Conservation (phyloP, 2,329 filamentous ascomycete genomes). For the Zopfia rhizophila region DNA sequence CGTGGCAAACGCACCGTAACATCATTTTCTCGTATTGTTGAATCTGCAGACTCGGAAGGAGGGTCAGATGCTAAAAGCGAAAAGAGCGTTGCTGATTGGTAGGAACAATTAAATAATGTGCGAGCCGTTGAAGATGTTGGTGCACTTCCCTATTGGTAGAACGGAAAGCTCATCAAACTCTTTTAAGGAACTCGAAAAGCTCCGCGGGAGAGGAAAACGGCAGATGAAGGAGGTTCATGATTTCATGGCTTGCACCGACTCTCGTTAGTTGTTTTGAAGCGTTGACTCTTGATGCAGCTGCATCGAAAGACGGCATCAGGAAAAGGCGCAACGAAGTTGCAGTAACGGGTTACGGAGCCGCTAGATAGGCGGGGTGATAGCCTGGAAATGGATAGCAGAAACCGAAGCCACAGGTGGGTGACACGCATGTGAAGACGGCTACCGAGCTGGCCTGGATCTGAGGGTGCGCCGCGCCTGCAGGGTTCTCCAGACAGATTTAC, state of each 20-base stretch:
- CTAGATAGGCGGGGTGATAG: slow-evolving; percentile 3
- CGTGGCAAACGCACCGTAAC: neutral
- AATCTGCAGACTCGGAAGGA: neutral
- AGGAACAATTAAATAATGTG: neutral
- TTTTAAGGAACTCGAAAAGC: neutral
- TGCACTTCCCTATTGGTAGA: neutral
- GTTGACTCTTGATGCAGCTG: neutral
- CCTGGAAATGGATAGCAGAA: neutral
- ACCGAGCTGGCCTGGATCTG: slow-evolving; percentile 15
- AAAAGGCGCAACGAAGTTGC: slow-evolving; percentile 7
- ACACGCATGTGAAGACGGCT: slow-evolving; percentile 35
- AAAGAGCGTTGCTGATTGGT: too few relatives aligned
- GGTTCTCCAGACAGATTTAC: slow-evolving; percentile 43
- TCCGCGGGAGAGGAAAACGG: neutral
- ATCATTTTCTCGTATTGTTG: neutral
- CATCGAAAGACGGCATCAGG: too few relatives aligned
- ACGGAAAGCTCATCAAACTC: neutral
- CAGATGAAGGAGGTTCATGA: too few relatives aligned
- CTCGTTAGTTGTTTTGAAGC: too few relatives aligned
- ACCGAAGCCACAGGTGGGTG: slow-evolving; percentile 17
- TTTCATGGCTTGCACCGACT: too few relatives aligned
- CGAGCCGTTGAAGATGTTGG: neutral
- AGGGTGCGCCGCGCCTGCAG: slow-evolving; percentile 21
- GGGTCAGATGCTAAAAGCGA: too few relatives aligned
- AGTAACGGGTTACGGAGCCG: slow-evolving; percentile 6